Evolutionary conservation across 352 stramenopile genomes (phyloP).

Genomic region (Globisporangium mamillatum): DNA sequence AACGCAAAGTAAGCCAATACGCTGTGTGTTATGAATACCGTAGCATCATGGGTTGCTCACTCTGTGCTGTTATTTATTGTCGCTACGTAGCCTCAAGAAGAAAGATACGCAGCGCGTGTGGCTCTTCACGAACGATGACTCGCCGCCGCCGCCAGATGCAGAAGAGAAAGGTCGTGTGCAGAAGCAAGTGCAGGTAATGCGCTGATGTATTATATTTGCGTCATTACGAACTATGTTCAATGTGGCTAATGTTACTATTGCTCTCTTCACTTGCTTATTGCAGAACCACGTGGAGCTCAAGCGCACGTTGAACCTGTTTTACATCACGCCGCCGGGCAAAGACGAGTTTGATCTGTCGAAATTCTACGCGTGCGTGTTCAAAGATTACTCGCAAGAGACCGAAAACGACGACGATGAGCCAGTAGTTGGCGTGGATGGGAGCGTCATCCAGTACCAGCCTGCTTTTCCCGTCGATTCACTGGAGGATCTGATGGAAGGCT

Average conservation of each 20-base stretch:
- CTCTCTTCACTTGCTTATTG: neutral
- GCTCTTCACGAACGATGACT: conserved; percentile 86
- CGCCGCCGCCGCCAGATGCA: conserved; percentile 34
- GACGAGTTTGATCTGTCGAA: conserved; percentile 47
- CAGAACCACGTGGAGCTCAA: conserved; percentile 81
- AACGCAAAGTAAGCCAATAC: conserved; percentile 56
- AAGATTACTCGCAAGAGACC: conserved; percentile 43
- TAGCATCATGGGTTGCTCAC: neutral
- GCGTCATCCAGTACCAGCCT: conserved; percentile 37
- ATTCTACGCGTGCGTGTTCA: conserved; percentile 71
- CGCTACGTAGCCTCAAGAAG: conserved; percentile 64
- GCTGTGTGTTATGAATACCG: neutral
- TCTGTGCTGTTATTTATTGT: neutral
- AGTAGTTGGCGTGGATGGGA: conserved; percentile 19
- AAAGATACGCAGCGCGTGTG: conserved; percentile 84
- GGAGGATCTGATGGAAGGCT: conserved; percentile 75
- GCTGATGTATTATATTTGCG: neutral
- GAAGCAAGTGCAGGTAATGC: conserved; percentile 66
- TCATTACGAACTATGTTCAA: neutral
- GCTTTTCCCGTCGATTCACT: conserved; percentile 72
- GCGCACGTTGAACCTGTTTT: conserved; percentile 74
- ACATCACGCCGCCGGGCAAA: conserved; percentile 60
- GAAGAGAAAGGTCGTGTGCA: conserved; percentile 63
- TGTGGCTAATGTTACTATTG: neutral
- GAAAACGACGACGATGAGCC: conserved; percentile 22